Evolutionary conservation across 164 flowering plant genomes (phyloP), one percentile per base, ranked within the genome.

Genomic region (Liriodendron chinense): DNA sequence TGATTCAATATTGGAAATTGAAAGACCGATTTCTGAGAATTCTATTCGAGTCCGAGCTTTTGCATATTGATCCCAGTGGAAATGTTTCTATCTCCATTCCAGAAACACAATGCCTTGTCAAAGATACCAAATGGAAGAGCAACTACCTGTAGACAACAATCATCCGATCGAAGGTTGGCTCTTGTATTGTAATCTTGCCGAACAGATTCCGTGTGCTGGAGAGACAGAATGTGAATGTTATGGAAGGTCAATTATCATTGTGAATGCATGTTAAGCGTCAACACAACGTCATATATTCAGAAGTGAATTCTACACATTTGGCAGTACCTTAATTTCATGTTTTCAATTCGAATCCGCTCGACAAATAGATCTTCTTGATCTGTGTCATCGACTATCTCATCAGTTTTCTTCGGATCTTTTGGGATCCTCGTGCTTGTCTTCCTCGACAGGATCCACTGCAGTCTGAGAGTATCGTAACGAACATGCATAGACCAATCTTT

Each of bases 161-260:
- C 22, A 94, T 94, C 84, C 97, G 85, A 76, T 96, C 97, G 82
- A 96, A 94, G 16, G 99, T 96, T 21, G 99, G 99, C 80, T 96
- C 99, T 79, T 94, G 98, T 67, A 94, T 89, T 21, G 91, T 90
- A 78, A 83, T 84, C 86, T 90, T 89, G 82, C 88, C 77, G 68
- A 85, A 69, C 83, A 96, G 76, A 80, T 86, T 96, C 65, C 72
- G 76, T 65, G 82, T 23, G 78, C 98, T 94, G 89, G 50, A 75
- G 25, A 43, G 34, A 68, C 34, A 77, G 9, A 16, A 67, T 26
- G 12, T 1, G n/a, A 57, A 57, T 57, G 62, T 13, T 57, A 57
- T 21, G 47, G 47, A 16, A 16, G 26, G 47, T 34, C 47, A 1
- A 56, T 21, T 34, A 56, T 20, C 18, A 47, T 67, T 20, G 9